Evolutionary conservation across 768 basidiomycete species (phyloP).

Genomic region (Mycena filopes): DNA sequence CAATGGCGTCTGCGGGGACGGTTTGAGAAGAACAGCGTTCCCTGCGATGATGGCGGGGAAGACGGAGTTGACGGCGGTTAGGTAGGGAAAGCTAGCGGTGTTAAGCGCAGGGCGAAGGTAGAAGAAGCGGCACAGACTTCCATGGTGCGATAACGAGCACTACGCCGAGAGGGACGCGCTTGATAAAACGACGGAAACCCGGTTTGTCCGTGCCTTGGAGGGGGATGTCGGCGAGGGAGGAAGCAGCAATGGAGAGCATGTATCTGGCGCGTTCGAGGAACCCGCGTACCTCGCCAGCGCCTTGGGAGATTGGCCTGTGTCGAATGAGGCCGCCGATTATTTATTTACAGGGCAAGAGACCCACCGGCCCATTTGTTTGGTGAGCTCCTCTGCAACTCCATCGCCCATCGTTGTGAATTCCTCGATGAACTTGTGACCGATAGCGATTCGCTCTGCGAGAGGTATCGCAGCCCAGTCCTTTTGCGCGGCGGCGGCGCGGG

Average conservation of each 20-base stretch:
- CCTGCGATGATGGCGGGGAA: slow-evolving; percentile 92
- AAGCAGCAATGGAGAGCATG: slow-evolving; percentile 85
- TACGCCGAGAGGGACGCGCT: slow-evolving; percentile 86
- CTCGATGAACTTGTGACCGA: slow-evolving; percentile 63
- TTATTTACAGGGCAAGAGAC: slow-evolving; percentile 34
- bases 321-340: background rate
- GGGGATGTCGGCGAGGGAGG: slow-evolving; percentile 77
- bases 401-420: slow-evolving; percentile 63
- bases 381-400: slow-evolving; percentile 79
- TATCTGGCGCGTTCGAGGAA: slow-evolving; percentile 85
- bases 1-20: slow-evolving; percentile 95
- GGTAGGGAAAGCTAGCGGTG: slow-evolving; percentile 80
- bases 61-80: slow-evolving; percentile 90
- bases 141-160: slow-evolving; percentile 91
- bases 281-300: slow-evolving; percentile 82
- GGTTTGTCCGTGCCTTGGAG: slow-evolving; percentile 84
- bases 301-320: slow-evolving; percentile 80
- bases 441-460: slow-evolving; percentile 75
- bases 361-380: slow-evolving; percentile 92
- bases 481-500: slow-evolving; percentile 72
- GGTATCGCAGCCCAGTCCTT: slow-evolving; percentile 79
- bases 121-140: slow-evolving; percentile 69
- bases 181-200: slow-evolving; percentile 86
- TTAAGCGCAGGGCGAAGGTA: background rate
- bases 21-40: slow-evolving; percentile 92